Base-by-base conservation (phyloP, 495 filamentous ascomycete genomes). In the Pseudotulostoma volvatum region DNA sequence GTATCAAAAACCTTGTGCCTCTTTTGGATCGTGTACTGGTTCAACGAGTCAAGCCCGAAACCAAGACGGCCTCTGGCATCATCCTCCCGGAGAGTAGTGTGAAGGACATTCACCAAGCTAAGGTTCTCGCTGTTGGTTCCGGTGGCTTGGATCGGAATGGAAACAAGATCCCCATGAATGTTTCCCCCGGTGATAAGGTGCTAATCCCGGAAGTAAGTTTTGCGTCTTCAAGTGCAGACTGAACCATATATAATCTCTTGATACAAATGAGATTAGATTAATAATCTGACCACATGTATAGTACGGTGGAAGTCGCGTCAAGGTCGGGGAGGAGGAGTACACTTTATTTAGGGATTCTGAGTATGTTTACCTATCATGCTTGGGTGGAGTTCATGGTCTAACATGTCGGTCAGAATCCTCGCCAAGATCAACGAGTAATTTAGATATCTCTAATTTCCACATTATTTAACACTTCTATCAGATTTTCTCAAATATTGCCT, bases 1-100 rank as follows among this genome's bases (percentile, higher is more conserved):
- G 80, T 54, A 84, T 99, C 77, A 92, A 85, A 68, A 79, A 77
- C 58, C 85, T 99, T 53, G 81, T 79, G 31, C 90, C 90, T 40
- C 88, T 99, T 51, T 76, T 99, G 61, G 90, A 99, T 78, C 90
- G 90, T 57, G 84, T 99, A 48, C 76, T 99, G 42, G 84, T 99
- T 49, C 90, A 99, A 77, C 83, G 90, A 61, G 68, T 95, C 69
- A 96, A 96, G 67, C 80, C 88, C 53, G 92, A 96, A 63, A 53
- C 85, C 50, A 94, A 95, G 71, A 99, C 90, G 20, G 84, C 90
- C 46, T 74, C 75, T 49, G 90, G 90, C 49, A 88, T 99, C 70
- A 93, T 87, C 73, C 83, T 99, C 45, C 90, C 90, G 43, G 92
- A 99, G 70, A 84, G 76, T 56, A 81, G 76, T 55, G 85, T 95